phyloP scores from a whole-genome alignment of 192 early-diverging fungal species.

The Geosiphon pyriformis region DNA sequence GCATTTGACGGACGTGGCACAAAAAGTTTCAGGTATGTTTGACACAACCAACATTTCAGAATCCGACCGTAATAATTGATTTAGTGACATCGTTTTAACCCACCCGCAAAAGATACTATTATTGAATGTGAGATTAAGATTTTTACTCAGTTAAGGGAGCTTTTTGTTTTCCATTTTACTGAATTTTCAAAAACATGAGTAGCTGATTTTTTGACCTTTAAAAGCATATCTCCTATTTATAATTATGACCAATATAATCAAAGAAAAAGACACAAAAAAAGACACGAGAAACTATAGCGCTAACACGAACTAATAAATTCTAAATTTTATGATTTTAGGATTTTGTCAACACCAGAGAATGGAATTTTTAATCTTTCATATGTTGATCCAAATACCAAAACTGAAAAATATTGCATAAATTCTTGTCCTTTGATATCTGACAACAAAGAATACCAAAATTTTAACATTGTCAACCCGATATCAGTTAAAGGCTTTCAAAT shows the following conservation, averaged over 20 bases:
- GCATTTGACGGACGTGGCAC: constrained; percentile 52
- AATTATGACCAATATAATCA: too few relatives aligned
- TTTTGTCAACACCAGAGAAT: constrained; percentile 38
- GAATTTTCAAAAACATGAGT: neutral
- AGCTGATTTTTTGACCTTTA: too few relatives aligned
- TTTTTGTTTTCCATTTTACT: constrained; percentile 6
- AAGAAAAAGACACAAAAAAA: too few relatives aligned
- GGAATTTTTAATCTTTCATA: constrained; percentile 56
- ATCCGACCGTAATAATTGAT: too few relatives aligned
- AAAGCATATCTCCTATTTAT: too few relatives aligned
- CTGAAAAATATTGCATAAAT: neutral
- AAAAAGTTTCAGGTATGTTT: constrained; percentile 47
- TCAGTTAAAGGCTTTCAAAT: constrained; percentile 51
- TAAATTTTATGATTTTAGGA: constrained; percentile 10
- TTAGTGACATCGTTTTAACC: too few relatives aligned
- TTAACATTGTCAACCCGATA: constrained; percentile 33
- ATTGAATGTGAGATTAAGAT: too few relatives aligned
- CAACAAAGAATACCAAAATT: constrained; percentile 37
- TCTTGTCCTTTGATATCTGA: neutral
- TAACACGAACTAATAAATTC: too few relatives aligned
- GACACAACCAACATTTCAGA: neutral
- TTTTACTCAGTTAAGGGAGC: neutral
- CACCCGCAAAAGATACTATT: too few relatives aligned
- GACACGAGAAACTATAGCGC: too few relatives aligned
- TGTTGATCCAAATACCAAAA: constrained; percentile 34